Base-by-base conservation (phyloP, 2,329 filamentous ascomycete genomes). In the Ampelomyces quisqualis region DNA sequence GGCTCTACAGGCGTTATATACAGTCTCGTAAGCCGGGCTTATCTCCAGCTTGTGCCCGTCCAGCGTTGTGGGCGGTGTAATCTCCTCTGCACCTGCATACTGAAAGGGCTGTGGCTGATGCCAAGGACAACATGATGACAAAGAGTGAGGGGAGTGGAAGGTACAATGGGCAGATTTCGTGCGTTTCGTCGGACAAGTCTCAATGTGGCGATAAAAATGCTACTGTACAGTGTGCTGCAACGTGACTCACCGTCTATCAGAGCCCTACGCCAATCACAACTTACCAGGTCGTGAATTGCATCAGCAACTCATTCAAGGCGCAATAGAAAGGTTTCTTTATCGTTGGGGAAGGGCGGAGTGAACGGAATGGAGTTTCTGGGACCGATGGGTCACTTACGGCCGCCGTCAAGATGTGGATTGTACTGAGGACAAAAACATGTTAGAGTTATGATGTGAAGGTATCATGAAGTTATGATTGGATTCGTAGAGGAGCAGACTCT, bases 111-210 rank as follows among this genome's bases (percentile, higher is more conserved):
- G 14, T 38, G 28, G 20, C 36, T 32, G 14, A 18, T 32, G 36
- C 36, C 36, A 38, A 38, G 11, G 20, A n/a, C 10, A 32, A 8
- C 28, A 32, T 32, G 18, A 32, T 32, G 29, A 38, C 22, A 21
- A 18, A 21, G 13, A 19, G 15, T 27, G 28, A 27, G 36, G 15
- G 22, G 36, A 27, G 28, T 27, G 21, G 21, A 32, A 32, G 13
- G 20, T 4, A 10, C 8, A 7, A 28, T 28, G 23, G 34, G 13
- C 4, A 29, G 7, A 13, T 14, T 34, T 34, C 33, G 22, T 26
- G 22, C 23, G 23, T 14, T 27, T 15, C 14, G 9, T 21, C 9
- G 10, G 7, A 7, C 13, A 9, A n/a, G 15, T 13, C n/a, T 13
- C 34, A 5, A 21, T 36, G 10, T 8, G 13, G 23, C 34, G 19